Evolutionary conservation across 805 yeast genomes (phyloP).

Genomic region (Jamesozyma hellenica): DNA sequence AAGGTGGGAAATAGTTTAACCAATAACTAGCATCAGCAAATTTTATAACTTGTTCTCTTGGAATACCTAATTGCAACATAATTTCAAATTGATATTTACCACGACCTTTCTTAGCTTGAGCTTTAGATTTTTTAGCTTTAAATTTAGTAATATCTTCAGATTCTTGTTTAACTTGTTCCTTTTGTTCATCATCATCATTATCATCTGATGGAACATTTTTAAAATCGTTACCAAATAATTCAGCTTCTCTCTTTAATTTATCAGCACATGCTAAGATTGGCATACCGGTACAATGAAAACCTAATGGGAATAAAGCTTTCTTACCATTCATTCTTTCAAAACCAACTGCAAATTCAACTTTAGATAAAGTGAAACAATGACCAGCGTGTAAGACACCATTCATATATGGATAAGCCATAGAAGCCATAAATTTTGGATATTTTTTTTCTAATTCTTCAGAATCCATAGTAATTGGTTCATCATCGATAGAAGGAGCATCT

Average conservation of each 20-base stretch:
- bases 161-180: conserved; percentile 30
- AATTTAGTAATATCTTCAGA: conserved; percentile 82
- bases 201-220: conserved; percentile 54
- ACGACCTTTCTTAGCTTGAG: conserved; percentile 86
- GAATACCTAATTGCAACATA: conserved; percentile 87
- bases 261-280: conserved; percentile 95
- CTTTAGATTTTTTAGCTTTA: conserved; percentile 87
- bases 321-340: conserved; percentile 92
- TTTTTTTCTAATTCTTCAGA: conserved; percentile 64
- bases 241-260: conserved; percentile 85
- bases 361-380: conserved; percentile 88
- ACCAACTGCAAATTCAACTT: conserved; percentile 85
- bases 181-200: conserved; percentile 36
- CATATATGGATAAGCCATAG: conserved; percentile 99
- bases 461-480: conserved; percentile 42
- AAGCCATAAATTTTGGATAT: conserved; percentile 78
- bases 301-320: conserved; percentile 86
- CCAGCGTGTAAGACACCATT: conserved; percentile 98
- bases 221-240: conserved; percentile 78
- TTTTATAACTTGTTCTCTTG: conserved; percentile 69
- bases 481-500: conserved; percentile 74
- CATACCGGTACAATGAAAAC: conserved; percentile 99
- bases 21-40: conserved; percentile 91
- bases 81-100: conserved; percentile 93
- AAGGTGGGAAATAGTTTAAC: conserved; percentile 86